Conservation (phyloP, 495 filamentous ascomycete genomes). For the Collariella sp. region DNA sequence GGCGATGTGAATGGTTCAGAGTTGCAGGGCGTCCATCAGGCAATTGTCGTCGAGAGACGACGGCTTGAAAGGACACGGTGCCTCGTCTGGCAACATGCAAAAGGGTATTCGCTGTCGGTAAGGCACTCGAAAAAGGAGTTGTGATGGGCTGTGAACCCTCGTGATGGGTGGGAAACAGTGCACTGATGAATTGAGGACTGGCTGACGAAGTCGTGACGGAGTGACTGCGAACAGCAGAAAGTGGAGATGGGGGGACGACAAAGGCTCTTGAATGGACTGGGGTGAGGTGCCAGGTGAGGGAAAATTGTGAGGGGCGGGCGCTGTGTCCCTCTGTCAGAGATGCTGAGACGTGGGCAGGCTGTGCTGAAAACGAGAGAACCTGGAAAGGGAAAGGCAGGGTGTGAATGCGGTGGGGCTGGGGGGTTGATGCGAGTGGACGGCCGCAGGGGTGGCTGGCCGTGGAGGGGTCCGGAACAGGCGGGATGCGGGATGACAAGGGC, state of each 20-base stretch:
- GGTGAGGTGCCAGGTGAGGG: slow-evolving; percentile 2
- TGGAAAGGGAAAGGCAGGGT: background rate
- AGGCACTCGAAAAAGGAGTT: background rate
- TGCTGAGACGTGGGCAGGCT: slow-evolving; percentile 8
- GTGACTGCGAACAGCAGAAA: slow-evolving; percentile 19
- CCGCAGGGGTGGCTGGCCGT: background rate
- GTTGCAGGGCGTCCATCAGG: slow-evolving; percentile 25
- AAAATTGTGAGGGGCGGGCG: slow-evolving; percentile 19
- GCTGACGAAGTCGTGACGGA: slow-evolving; percentile 10
- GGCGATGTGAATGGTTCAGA: slow-evolving; percentile 16
- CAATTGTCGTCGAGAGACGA: slow-evolving; percentile 8
- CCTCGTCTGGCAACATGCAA: slow-evolving; percentile 1
- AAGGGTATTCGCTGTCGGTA: background rate
- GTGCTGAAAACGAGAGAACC: slow-evolving; percentile 14
- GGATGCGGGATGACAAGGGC: slow-evolving; percentile 2
- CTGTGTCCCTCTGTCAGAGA: slow-evolving; percentile 8
- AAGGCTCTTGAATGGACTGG: slow-evolving; percentile 10
- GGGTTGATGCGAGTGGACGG: background rate
- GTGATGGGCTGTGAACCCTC: slow-evolving; percentile 12
- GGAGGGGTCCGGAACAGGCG: slow-evolving; percentile 10
- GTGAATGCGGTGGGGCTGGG: background rate
- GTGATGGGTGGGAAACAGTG: slow-evolving; percentile 16
- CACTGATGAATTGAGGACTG: background rate
- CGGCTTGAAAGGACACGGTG: background rate
- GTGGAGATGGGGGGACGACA: slow-evolving; percentile 20